Evolutionary conservation across 129 eudicot genomes (phyloP).

Genomic region (Lonicera japonica): DNA sequence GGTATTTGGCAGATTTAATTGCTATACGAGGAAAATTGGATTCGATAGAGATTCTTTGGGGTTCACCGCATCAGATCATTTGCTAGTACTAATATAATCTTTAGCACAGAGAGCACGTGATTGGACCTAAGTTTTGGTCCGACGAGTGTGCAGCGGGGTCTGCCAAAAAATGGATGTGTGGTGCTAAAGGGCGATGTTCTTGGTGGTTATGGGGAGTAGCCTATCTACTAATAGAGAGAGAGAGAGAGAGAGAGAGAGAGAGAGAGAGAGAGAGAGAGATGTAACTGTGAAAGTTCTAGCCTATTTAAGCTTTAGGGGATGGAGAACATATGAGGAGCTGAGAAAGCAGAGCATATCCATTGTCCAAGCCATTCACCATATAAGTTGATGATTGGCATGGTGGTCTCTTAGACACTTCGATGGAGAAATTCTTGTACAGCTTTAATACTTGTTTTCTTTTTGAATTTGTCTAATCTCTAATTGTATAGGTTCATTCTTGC

Average conservation of each 20-base stretch:
- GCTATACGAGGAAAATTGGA: neutral
- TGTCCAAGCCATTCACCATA: neutral
- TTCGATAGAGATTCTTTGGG: neutral
- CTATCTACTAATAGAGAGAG: too few species aligned
- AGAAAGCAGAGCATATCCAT: neutral
- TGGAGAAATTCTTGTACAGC: conserved; percentile 6
- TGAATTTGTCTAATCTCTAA: too few species aligned
- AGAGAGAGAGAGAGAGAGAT: neutral
- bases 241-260: too few species aligned
- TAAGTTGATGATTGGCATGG: neutral
- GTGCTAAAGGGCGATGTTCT: too few species aligned
- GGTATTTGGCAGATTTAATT: neutral
- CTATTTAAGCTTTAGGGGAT: conserved; percentile 5
- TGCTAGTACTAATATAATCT: too few species aligned
- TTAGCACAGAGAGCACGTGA: too few species aligned
- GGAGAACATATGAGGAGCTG: conserved; percentile 3
- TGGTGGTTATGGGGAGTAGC: too few species aligned
- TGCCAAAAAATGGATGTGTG: too few species aligned
- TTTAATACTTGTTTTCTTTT: too few species aligned
- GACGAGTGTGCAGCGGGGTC: too few species aligned
- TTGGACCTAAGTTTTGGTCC: too few species aligned
- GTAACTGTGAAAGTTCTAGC: conserved; percentile 4
- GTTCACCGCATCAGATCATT: neutral
- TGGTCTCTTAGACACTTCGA: neutral
- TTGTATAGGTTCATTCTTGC: too few species aligned